These are phyloP conservation scores for Paradendryphiella salina DNA, from an alignment of 2,329 filamentous ascomycete genomes.

Conservation along the genomic window DNA sequence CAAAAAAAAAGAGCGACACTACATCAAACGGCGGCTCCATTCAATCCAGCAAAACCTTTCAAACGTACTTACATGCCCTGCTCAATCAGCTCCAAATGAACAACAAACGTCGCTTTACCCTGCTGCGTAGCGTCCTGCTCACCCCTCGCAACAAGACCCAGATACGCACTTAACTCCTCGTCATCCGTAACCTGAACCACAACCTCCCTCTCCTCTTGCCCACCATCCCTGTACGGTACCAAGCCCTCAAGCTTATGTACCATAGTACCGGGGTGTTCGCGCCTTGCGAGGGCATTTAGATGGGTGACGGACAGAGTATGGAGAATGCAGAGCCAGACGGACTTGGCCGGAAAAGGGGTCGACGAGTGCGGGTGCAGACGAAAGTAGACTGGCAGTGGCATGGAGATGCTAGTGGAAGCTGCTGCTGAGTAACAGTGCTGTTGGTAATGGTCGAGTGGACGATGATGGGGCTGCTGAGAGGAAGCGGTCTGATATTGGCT, in stretches of 20 bases:
- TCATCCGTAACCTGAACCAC: slow-evolving; percentile 69
- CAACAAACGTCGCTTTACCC: slow-evolving; percentile 57
- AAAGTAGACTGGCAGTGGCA: slow-evolving; percentile 58
- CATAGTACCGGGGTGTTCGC: slow-evolving; percentile 63
- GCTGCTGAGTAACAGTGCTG: slow-evolving; percentile 14
- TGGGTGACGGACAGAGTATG: slow-evolving; percentile 62
- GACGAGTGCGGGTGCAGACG: slow-evolving; percentile 54
- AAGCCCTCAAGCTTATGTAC: slow-evolving; percentile 68
- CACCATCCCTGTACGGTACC: slow-evolving; percentile 52
- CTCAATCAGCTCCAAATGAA: slow-evolving; percentile 29
- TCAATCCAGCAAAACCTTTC: too few species aligned
- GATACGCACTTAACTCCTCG: slow-evolving; percentile 71
- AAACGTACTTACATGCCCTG: not conserved
- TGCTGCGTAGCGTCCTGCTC: slow-evolving; percentile 48
- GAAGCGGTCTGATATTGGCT: slow-evolving; percentile 40
- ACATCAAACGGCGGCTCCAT: too few species aligned
- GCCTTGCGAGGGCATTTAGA: slow-evolving; percentile 63
- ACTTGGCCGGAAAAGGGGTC: slow-evolving; percentile 52
- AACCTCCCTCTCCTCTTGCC: slow-evolving; percentile 58
- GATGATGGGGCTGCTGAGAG: slow-evolving; percentile 5
- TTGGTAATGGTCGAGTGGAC: slow-evolving; percentile 3
- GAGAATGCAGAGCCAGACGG: slow-evolving; percentile 69
- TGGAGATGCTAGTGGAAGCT: slow-evolving; percentile 33
- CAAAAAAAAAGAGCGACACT: too few species aligned
- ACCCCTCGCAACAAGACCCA: slow-evolving; percentile 59